These are phyloP conservation scores for Herpetospermum pedunculosum DNA, from an alignment of 306 rosid species.

Conservation along the genomic window DNA sequence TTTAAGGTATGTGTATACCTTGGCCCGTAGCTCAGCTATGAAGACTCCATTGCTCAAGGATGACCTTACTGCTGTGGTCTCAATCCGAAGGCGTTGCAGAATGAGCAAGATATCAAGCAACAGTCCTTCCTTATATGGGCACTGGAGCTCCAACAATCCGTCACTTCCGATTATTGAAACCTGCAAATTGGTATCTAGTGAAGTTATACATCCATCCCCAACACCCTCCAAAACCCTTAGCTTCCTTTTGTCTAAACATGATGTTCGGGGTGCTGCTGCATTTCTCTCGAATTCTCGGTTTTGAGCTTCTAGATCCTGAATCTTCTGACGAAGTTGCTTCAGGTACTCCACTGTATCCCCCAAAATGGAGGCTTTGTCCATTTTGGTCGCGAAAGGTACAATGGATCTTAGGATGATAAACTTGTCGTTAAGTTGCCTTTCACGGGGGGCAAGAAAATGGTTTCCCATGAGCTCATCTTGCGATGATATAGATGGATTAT, in stretches of 20 bases:
- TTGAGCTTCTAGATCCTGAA: slow-evolving; percentile 65
- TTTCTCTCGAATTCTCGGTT: slow-evolving; percentile 30
- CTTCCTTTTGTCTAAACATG: slow-evolving; percentile 46
- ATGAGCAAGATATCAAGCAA: slow-evolving; percentile 62
- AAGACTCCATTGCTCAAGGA: slow-evolving; percentile 51
- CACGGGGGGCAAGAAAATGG: slow-evolving; percentile 73
- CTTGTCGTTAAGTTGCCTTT: slow-evolving; percentile 75
- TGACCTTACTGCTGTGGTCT: slow-evolving; percentile 60
- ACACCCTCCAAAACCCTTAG: slow-evolving; percentile 56
- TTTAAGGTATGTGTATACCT: slow-evolving; percentile 16
- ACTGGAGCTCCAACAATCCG: slow-evolving; percentile 78
- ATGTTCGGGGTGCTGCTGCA: background rate
- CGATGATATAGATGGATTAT: slow-evolving; percentile 29
- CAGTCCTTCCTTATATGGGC: slow-evolving; percentile 62
- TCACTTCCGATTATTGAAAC: slow-evolving; percentile 87
- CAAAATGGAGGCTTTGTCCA: slow-evolving; percentile 87
- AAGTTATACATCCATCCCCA: slow-evolving; percentile 7
- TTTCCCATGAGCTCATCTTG: slow-evolving; percentile 76
- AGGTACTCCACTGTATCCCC: slow-evolving; percentile 93
- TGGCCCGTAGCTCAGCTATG: slow-evolving; percentile 65
- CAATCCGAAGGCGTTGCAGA: slow-evolving; percentile 56
- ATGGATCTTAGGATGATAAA: slow-evolving; percentile 67
- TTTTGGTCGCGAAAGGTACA: slow-evolving; percentile 82
- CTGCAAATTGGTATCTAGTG: slow-evolving; percentile 35
- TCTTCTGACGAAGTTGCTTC: slow-evolving; percentile 55